Evolutionary conservation across 2,329 filamentous ascomycete species (phyloP), one percentile per base, ranked within the genome.

Genomic region (Colletotrichum cuscutae): DNA sequence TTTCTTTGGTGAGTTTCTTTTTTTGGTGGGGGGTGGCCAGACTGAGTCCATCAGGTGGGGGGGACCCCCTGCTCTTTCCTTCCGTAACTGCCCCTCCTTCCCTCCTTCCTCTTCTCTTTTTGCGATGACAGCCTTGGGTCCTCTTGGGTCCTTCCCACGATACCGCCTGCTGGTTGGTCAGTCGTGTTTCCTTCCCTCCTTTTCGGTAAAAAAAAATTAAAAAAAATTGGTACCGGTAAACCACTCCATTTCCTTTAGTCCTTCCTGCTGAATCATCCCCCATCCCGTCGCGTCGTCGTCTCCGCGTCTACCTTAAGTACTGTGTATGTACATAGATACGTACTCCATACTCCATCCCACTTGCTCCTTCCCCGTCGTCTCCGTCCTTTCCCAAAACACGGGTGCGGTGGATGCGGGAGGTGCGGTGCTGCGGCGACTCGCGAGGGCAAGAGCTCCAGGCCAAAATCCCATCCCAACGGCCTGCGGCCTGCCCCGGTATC

Each of bases 41-140:
- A 59, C 61, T 64, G 46, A 54, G 61, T 64, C 62, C 61, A 66
- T 59, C 30, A 13, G 15, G 60, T 64, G 67, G 67, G 61, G 32
- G 30, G 30, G 9, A 15, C 1, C 37, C 28, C 22, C 53, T 57
- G 28, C 26, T 58, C 42, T 42, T 19, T 49, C 19, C 19, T 49
- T n/a, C 19, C 42, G n/a, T 19, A 49, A 19, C 42, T 42, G 30
- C 35, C 57, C 52, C n/a, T 37, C 46, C 30, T 24, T 58, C 22
- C 52, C 53, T 42, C 49, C 28, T 35, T 57, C 12, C 24, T 37
- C 19, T 58, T n/a, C 42, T 61, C 68, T 37, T 67, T 32, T 59
- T 19, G 22, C 22, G 56, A 65, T 52, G 30, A 49, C 32, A 24
- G 22, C 35, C 54, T 28, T 52, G 56, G 42, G 24, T 26, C 42